phyloP scores from a whole-genome alignment of 2,329 filamentous ascomycete species.

The Trichoderma koningiopsis region DNA sequence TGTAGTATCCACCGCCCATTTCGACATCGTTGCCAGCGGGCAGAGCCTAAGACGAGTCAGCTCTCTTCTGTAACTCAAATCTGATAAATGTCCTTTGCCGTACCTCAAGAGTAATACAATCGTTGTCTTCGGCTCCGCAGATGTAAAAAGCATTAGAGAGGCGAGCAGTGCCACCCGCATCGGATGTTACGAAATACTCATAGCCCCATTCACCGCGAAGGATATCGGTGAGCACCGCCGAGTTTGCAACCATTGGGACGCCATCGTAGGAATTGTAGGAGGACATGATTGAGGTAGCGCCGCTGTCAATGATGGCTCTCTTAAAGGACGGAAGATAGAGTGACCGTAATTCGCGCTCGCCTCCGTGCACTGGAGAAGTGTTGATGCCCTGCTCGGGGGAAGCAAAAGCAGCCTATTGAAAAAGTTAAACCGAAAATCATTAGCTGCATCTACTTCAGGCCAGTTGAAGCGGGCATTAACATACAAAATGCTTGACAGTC shows the following conservation, averaged over 20 bases:
- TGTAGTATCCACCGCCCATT: slow-evolving; percentile 15
- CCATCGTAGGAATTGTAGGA: slow-evolving; percentile 20
- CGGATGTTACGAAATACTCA: slow-evolving; percentile 5
- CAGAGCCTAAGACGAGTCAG: not conserved
- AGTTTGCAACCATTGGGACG: slow-evolving; percentile 1
- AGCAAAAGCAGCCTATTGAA: slow-evolving; percentile 11
- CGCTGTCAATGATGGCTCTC: slow-evolving; percentile 15
- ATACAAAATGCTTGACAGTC: slow-evolving; percentile 14
- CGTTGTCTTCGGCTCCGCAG: not conserved
- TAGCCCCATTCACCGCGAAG: slow-evolving; percentile 12
- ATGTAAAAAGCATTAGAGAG: slow-evolving; percentile 12
- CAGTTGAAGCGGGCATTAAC: not conserved
- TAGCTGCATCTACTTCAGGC: not conserved
- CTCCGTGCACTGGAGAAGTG: slow-evolving; percentile 10
- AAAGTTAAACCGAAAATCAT: not conserved
- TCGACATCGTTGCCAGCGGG: slow-evolving; percentile 16
- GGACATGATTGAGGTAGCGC: slow-evolving; percentile 15
- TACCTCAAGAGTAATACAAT: slow-evolving; percentile 17
- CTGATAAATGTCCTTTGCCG: not conserved
- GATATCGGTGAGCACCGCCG: slow-evolving; percentile 1
- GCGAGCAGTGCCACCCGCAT: slow-evolving; percentile 16
- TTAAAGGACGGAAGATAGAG: slow-evolving; percentile 5
- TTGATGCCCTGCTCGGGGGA: slow-evolving; percentile 11
- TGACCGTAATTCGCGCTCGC: slow-evolving; percentile 3
- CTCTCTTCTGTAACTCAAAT: not conserved